phyloP scores from a whole-genome alignment of 2,329 filamentous ascomycete species.

The Alternaria angustiovoidea region DNA sequence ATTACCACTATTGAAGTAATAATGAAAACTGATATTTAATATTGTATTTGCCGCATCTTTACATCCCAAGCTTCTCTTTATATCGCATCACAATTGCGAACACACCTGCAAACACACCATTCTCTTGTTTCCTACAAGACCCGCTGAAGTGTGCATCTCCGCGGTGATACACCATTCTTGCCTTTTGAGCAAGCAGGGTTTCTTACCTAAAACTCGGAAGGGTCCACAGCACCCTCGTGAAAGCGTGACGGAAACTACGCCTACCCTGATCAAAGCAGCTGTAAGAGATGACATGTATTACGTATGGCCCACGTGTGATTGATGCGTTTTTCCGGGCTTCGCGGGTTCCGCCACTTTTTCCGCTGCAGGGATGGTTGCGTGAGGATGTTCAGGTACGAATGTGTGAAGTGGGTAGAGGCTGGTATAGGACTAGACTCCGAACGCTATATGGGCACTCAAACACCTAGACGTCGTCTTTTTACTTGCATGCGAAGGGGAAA shows the following conservation, averaged over 20 bases:
- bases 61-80: background rate
- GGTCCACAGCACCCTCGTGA: background rate
- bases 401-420: background rate
- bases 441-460: background rate
- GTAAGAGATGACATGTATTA: background rate
- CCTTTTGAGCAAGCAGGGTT: background rate
- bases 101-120: background rate
- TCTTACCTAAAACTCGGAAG: background rate
- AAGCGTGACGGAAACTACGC: background rate
- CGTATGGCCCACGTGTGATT: background rate
- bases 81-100: background rate
- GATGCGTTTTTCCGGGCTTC: background rate
- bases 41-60: background rate
- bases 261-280: background rate
- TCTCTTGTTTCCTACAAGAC: constrained; percentile 6
- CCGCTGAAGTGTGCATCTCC: constrained; percentile 13
- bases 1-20: background rate
- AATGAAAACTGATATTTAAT: background rate
- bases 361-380: background rate
- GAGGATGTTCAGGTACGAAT: constrained; percentile 2
- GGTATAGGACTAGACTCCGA: constrained; percentile 2
- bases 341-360: background rate
- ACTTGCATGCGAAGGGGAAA: background rate
- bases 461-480: too few relatives aligned
- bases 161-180: constrained; percentile 2